These are phyloP conservation scores for Liquidambar formosana DNA, from an alignment of 164 flowering plant genomes.

Conservation along the genomic window DNA sequence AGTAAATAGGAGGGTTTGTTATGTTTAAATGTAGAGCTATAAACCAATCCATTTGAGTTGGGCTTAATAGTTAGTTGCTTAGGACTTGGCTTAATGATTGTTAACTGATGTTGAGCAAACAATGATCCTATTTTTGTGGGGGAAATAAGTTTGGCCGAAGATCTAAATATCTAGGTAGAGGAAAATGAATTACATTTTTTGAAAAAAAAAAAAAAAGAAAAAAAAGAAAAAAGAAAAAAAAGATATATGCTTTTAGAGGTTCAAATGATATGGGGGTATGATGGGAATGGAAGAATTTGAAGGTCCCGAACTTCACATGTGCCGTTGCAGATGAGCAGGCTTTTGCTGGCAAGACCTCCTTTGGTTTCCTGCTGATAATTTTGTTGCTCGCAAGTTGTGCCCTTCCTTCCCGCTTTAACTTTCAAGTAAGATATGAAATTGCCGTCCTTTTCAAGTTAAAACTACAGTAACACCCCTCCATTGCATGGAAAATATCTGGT, in stretches of 20 bases:
- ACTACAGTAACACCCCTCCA: conserved; percentile 12
- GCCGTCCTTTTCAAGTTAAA: conserved; percentile 5
- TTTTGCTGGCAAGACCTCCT: conserved; percentile 16
- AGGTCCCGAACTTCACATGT: conserved; percentile 29
- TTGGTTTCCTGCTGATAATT: neutral
- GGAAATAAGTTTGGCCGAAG: too few species aligned
- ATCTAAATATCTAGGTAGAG: too few species aligned
- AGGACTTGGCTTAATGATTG: too few species aligned
- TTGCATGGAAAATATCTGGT: neutral
- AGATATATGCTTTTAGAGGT: neutral
- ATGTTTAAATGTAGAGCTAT: too few species aligned
- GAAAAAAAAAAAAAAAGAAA: too few species aligned
- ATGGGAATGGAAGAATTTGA: conserved; percentile 1
- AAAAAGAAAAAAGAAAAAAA: too few species aligned
- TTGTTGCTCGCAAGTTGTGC: conserved; percentile 30
- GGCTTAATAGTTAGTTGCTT: too few species aligned
- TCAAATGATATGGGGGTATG: conserved; percentile 8
- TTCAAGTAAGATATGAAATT: conserved; percentile 14
- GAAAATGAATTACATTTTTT: too few species aligned
- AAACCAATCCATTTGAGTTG: too few species aligned
- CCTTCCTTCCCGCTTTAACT: conserved; percentile 20
- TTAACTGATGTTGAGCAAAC: too few species aligned
- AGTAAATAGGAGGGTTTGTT: too few species aligned
- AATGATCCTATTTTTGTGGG: too few species aligned
- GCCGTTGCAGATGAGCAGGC: conserved; percentile 36